Evolutionary conservation across 2,329 filamentous ascomycete genomes (phyloP).

Genomic region (Neonectria coccinea): DNA sequence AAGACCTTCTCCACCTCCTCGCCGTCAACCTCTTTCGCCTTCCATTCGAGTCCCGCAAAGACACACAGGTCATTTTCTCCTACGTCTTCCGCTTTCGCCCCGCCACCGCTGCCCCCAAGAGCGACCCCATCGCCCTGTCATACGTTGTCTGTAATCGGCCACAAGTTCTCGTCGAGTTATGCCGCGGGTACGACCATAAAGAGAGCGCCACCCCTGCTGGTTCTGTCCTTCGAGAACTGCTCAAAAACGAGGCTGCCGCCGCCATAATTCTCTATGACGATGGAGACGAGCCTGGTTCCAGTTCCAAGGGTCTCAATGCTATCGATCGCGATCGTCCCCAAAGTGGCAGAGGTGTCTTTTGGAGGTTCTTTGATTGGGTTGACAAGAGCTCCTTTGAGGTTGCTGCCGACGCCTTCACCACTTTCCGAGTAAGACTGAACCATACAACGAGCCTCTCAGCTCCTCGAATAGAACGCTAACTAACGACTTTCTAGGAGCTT

Average conservation of each 20-base stretch:
- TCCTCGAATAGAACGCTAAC: conserved; percentile 23
- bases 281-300: conserved; percentile 76
- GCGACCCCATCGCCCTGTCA: conserved; percentile 85
- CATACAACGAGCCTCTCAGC: background rate
- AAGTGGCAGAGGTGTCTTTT: conserved; percentile 88
- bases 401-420: conserved; percentile 96
- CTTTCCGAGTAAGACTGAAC: conserved; percentile 78
- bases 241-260: conserved; percentile 90
- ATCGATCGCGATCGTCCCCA: conserved; percentile 83
- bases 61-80: conserved; percentile 94
- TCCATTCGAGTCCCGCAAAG: conserved; percentile 96
- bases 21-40: conserved; percentile 85
- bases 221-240: conserved; percentile 86
- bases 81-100: conserved; percentile 93
- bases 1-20: conserved; percentile 88
- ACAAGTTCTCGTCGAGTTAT: conserved; percentile 88
- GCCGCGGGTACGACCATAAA: conserved; percentile 88
- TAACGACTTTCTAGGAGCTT: conserved; percentile 73
- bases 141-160: conserved; percentile 89
- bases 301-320: conserved; percentile 78
- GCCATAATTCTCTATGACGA: conserved; percentile 95
- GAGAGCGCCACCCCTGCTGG: conserved; percentile 94
- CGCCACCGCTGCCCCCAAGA: conserved; percentile 71
- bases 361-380: conserved; percentile 98
- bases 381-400: conserved; percentile 97